Percentiles rank a stretch among this genome's conserved stretches.
Conservation (phyloP, 345 rosid genomes). For the Pistacia integerrima region DNA sequence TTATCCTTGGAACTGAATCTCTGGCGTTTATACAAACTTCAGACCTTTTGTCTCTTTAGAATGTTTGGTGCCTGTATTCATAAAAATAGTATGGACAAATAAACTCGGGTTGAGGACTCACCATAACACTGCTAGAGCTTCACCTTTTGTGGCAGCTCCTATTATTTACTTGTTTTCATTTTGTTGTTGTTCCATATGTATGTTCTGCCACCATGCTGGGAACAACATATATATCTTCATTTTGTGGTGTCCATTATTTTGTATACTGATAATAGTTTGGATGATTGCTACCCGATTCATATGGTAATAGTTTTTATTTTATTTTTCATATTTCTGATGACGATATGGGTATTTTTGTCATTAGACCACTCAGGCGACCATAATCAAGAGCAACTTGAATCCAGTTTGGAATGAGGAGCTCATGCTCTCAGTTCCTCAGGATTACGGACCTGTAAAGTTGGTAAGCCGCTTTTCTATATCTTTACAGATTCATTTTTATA, state of each 20-base stretch:
- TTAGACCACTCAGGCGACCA: slow-evolving; percentile 59
- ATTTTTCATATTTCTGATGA: neutral
- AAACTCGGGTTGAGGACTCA: neutral
- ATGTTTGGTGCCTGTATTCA: neutral
- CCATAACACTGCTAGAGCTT: slow-evolving; percentile 1
- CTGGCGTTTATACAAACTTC: neutral
- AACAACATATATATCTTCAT: no score
- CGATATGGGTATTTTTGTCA: slow-evolving; percentile 11
- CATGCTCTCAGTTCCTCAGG: no score
- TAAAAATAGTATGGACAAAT: neutral
- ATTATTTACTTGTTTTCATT: neutral
- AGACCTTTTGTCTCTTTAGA: neutral
- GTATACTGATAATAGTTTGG: neutral
- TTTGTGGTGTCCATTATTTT: neutral
- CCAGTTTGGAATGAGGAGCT: slow-evolving; percentile 86
- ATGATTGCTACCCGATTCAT: neutral
- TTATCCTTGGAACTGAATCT: neutral
- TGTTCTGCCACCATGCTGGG: no score
- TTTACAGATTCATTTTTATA: neutral
- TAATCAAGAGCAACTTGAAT: slow-evolving; percentile 67
- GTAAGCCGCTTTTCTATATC: slow-evolving; percentile 33
- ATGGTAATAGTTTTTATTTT: neutral
- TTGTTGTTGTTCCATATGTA: neutral
- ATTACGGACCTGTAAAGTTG: no score
- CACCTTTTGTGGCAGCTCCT: neutral